phyloP scores from a whole-genome alignment of 1,284 basidiomycete genomes.

The Coniferiporia weirii region DNA sequence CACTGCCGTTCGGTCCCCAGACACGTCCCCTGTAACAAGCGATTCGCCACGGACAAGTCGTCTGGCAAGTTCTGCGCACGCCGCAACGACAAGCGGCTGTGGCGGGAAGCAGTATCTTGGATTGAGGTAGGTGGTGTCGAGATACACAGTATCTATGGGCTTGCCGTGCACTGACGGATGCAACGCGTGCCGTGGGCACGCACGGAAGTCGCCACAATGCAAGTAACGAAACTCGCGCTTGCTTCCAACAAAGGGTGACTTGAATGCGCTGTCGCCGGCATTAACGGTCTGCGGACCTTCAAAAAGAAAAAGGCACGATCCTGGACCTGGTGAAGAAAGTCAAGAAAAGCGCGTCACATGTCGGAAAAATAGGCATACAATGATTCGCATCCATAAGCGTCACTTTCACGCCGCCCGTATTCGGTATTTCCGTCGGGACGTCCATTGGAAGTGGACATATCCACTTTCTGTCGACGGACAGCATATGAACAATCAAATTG shows the following conservation, averaged over 20 bases:
- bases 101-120: conserved; percentile 95
- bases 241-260: conserved; percentile 67
- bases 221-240: conserved; percentile 78
- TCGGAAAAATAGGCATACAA: conserved; percentile 45
- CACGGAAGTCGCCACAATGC: conserved; percentile 94
- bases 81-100: conserved; percentile 86
- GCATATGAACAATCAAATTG: conserved; percentile 85
- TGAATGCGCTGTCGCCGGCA: conserved; percentile 77
- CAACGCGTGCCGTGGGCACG: conserved; percentile 76
- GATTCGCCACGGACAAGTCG: conserved; percentile 45
- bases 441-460: conserved; percentile 84
- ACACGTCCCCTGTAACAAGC: conserved; percentile 21
- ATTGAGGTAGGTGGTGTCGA: conserved; percentile 96
- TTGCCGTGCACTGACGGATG: conserved; percentile 81
- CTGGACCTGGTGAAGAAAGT: conserved; percentile 53
- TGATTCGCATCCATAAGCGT: conserved; percentile 98
- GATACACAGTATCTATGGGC: conserved; percentile 81
- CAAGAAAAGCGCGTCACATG: not conserved
- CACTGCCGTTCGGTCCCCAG: conserved; percentile 31
- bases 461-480: conserved; percentile 84
- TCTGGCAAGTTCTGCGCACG: conserved; percentile 81
- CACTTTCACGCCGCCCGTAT: conserved; percentile 83
- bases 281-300: conserved; percentile 87
- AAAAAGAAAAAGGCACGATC: conserved; percentile 90
- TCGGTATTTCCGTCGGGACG: conserved; percentile 65